Evolutionary conservation across 176 grass and related monocot genomes (phyloP), one percentile per base, ranked within the genome.

Genomic region (Oryza glaberrima): DNA sequence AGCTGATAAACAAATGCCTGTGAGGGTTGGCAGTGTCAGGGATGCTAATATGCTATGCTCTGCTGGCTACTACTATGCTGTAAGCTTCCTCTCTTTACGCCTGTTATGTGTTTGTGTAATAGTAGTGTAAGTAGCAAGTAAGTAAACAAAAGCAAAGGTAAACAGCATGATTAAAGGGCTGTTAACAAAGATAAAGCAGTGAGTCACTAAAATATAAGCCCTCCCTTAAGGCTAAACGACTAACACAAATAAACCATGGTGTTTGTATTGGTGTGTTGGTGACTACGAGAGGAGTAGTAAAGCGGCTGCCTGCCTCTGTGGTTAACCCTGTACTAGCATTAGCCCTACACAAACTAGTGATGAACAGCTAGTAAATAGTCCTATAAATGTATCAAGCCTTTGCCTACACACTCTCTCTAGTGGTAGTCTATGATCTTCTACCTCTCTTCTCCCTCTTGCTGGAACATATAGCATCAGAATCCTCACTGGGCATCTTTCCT

Each of bases 81-180:
- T 52, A 70, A 81, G 80, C 80, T 77, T 81, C 77, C 47, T 34
- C 79, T 87, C 88, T 90, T 83, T 90, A 87, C 84, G 84, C 61
- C 67, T 86, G 67, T 48, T 75, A 6, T 26, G 16, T 49, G 16
- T 49, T 25, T 69, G 36, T 69, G 17, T 70, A 22, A 68, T 9
- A 81, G 28, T 9, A 81, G 28, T 73, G 87, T 72, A 72, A 69
- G 79, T 77, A 66, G 68, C 68, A 46, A 73, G 73, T 73, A 87
- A 83, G 35, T 77, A 69, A 91, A 91, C 72, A 84, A 92, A 90
- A 87, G 69, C 80, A 93, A 93, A 93, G 88, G 73, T 90, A 88
- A 93, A 75, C 88, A 93, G 69, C 88, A 93, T 85, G 85, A 88
- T 90, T 93, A 90, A 93, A 93, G 85, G 43, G 85, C 78, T 84